These are phyloP conservation scores for Raffaelea arxii DNA, from an alignment of 2,329 filamentous ascomycete genomes.

Conservation along the genomic window DNA sequence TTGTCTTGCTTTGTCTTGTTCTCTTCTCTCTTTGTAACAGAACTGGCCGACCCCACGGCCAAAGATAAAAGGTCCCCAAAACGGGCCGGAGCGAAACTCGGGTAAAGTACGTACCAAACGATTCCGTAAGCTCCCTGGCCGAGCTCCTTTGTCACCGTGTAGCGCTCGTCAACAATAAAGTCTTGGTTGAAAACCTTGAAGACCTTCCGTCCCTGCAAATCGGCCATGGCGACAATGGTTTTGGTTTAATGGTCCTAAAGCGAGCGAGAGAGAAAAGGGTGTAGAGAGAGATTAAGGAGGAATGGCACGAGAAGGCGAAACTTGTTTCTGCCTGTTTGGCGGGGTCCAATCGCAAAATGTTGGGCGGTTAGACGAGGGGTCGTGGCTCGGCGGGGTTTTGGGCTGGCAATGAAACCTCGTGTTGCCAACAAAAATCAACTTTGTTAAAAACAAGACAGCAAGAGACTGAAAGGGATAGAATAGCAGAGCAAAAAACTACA, in stretches of 20 bases:
- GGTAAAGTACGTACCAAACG: constrained; percentile 64
- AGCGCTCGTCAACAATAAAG: constrained; percentile 95
- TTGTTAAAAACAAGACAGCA: not conserved
- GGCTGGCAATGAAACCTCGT: no score
- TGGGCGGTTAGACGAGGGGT: not conserved
- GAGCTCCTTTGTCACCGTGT: constrained; percentile 97
- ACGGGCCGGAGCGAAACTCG: not conserved
- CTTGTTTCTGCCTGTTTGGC: not conserved
- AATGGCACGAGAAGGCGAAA: not conserved
- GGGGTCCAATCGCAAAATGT: not conserved
- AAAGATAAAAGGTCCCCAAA: constrained; percentile 8
- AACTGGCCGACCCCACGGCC: constrained; percentile 4
- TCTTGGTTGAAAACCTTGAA: constrained; percentile 99
- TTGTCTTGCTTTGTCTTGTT: no score
- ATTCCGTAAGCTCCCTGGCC: constrained; percentile 98
- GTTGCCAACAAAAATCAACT: not conserved
- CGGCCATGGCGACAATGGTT: constrained; percentile 18
- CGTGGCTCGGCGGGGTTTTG: not conserved
- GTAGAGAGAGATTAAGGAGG: not conserved
- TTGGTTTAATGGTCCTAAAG: not conserved
- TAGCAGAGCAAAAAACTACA: not conserved
- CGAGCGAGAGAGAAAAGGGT: not conserved
- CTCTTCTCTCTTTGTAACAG: not conserved
- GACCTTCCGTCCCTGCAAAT: constrained; percentile 58
- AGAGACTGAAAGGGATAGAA: not conserved